A percentile compares a stretch with the other conserved stretches of the same genome.
Evolutionary conservation across 2,329 filamentous ascomycete genomes (phyloP).

Genomic region (Septoria petroselini): DNA sequence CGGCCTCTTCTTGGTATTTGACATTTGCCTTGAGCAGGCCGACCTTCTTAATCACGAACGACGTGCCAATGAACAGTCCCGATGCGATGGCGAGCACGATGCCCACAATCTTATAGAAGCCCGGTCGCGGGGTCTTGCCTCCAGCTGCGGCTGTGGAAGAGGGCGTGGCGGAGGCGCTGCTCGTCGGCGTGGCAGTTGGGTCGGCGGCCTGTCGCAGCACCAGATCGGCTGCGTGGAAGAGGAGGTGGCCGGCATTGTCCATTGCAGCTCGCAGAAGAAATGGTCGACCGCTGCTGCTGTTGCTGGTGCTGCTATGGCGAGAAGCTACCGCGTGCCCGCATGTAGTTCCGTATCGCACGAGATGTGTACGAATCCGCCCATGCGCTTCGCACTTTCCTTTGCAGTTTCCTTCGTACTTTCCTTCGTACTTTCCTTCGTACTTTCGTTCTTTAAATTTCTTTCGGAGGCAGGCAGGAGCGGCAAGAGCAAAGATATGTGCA

Average conservation of each 20-base stretch:
- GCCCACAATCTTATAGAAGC: slow-evolving; percentile 78
- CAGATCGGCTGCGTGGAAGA: slow-evolving; percentile 40
- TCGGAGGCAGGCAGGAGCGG: not conserved
- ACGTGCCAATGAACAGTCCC: slow-evolving; percentile 87
- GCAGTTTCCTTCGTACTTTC: too few relatives aligned
- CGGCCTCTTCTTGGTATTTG: slow-evolving; percentile 93
- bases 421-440: too few relatives aligned
- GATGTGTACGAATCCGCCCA: too few relatives aligned
- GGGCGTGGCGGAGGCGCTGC: slow-evolving; percentile 25
- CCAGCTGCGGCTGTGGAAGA: slow-evolving; percentile 27
- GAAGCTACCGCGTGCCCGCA: too few relatives aligned
- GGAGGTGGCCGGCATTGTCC: slow-evolving; percentile 43
- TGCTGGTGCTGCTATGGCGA: too few relatives aligned
- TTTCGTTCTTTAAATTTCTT: too few relatives aligned
- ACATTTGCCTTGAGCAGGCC: slow-evolving; percentile 88
- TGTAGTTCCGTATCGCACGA: too few relatives aligned
- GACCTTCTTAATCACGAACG: slow-evolving; percentile 93
- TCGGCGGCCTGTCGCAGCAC: slow-evolving; percentile 44
- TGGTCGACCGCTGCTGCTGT: not conserved
- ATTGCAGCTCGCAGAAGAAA: slow-evolving; percentile 40
- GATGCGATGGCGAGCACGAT: slow-evolving; percentile 82
- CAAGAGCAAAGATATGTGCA: not conserved
- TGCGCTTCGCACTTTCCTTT: too few relatives aligned
- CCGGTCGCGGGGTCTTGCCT: slow-evolving; percentile 44
- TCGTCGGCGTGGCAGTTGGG: slow-evolving; percentile 25